Evolutionary conservation across 2,329 filamentous ascomycete genomes (phyloP).

Genomic region (Seiridium unicorne): DNA sequence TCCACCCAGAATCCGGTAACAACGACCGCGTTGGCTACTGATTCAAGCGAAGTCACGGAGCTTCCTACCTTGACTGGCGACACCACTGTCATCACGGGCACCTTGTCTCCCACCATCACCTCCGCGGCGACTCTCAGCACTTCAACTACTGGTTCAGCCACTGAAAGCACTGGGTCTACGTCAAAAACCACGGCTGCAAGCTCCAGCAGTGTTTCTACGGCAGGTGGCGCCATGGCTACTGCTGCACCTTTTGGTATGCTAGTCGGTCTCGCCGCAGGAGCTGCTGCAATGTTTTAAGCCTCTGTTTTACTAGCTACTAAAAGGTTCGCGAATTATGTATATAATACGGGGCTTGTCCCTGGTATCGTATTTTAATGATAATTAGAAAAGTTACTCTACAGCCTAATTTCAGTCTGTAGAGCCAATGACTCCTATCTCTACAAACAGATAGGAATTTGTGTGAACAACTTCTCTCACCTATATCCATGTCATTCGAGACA

Average conservation of each 20-base stretch:
- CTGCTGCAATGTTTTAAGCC: background rate
- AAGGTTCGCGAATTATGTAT: too few species aligned
- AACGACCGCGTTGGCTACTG: background rate
- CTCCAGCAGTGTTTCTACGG: background rate
- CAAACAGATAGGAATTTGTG: too few species aligned
- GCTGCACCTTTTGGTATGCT: slow-evolving; percentile 3
- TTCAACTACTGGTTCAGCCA: background rate
- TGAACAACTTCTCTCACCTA: too few species aligned
- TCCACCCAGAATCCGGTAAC: background rate
- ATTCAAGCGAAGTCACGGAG: background rate
- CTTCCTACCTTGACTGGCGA: background rate
- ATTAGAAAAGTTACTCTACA: too few species aligned
- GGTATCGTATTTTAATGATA: too few species aligned
- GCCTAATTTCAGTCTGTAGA: too few species aligned
- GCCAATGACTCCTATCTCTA: too few species aligned
- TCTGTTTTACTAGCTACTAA: background rate
- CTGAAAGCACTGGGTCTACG: background rate
- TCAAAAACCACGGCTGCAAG: background rate
- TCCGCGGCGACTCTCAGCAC: background rate
- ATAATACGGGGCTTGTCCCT: too few species aligned
- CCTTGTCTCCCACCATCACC: background rate
- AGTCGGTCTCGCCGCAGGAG: background rate
- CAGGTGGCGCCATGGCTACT: background rate
- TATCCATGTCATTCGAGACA: too few species aligned
- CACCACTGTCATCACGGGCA: background rate